Evolutionary conservation across 352 stramenopile species (phyloP), one percentile per base, ranked within the genome.

Genomic region (Phytophthora pistaciae): DNA sequence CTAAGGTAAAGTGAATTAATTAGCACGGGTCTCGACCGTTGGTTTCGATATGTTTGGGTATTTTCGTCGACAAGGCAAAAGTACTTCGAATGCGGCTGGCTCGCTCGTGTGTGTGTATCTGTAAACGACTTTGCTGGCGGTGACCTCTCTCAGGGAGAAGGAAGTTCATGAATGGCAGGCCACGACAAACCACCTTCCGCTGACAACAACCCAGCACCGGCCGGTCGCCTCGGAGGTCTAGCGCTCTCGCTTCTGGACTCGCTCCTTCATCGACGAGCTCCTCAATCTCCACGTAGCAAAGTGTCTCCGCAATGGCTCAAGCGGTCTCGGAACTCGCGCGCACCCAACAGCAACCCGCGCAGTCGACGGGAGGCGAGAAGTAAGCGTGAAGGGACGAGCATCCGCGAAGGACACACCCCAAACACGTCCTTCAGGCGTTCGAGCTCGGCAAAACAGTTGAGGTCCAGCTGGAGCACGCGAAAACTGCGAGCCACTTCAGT

Each of bases 161-260:
- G 25, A 38, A 49, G 52, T 48, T 27, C 16, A 52, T 69, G 23
- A 10, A 78, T 74, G 70, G 50, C 64, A 21, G 53, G 29, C 21
- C 70, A 66, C 31, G 66, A 67, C 20, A 72, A 67, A 23, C 10
- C 53, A 20, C 16, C 11, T 14, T 20, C 20, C 18, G 16, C 52
- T 57, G 69, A 38, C n/a, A 70, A 64, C 25, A 21, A 23, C 8
- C 58, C 64, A 46, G 11, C 29, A 23, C 13, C 53, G 36, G 49
- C 56, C 52, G 60, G 66, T 42, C 52, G 48, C 7, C 33, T 78
- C 18, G 23, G 61, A n/a, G n/a, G 36, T 18, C 25, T 71, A n/a
- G 66, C 66, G 6, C 23, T 66, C 6, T 67, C 70, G 1, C 27
- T 72, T 11, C 33, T 79, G 38, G 72, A 69, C 16, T 31, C 72